Conservation (phyloP, 1,284 basidiomycete genomes). For the Ganoderma lucidum region DNA sequence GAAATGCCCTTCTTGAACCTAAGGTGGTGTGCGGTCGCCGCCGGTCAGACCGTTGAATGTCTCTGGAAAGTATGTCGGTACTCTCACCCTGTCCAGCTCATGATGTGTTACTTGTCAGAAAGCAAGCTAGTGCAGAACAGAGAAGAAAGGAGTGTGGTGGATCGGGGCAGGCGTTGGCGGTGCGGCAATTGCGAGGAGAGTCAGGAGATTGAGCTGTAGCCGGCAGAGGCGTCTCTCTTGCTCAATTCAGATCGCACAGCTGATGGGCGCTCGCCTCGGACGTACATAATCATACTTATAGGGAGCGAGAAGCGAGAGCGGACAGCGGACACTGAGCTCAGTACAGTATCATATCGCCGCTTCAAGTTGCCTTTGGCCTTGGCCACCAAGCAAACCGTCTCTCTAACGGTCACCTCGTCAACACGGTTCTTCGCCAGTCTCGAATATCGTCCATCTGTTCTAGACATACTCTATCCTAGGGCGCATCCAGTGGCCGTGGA, state of each 20-base stretch:
- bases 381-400: not conserved
- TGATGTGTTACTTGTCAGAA: conserved; percentile 2
- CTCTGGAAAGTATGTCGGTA: not conserved
- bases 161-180: conserved; percentile 23
- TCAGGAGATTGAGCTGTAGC: conserved; percentile 1
- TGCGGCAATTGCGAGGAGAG: conserved; percentile 8
- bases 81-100: conserved; percentile 34
- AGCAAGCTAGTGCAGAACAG: conserved; percentile 16
- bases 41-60: not conserved
- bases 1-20: conserved; percentile 35
- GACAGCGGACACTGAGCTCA: no score
- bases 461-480: not conserved
- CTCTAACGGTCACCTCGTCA: not conserved
- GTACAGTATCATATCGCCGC: not conserved
- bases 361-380: no score
- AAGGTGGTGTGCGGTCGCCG: not conserved
- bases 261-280: conserved; percentile 13
- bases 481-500: not conserved
- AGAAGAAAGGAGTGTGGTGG: conserved; percentile 11
- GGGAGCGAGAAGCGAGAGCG: no score
- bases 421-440: not conserved
- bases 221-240: not conserved
- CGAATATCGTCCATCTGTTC: not conserved
- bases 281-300: not conserved
- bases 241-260: conserved; percentile 14